phyloP scores from a whole-genome alignment of 1,139 yeast genomes.

The Yamadazyma sp. region DNA sequence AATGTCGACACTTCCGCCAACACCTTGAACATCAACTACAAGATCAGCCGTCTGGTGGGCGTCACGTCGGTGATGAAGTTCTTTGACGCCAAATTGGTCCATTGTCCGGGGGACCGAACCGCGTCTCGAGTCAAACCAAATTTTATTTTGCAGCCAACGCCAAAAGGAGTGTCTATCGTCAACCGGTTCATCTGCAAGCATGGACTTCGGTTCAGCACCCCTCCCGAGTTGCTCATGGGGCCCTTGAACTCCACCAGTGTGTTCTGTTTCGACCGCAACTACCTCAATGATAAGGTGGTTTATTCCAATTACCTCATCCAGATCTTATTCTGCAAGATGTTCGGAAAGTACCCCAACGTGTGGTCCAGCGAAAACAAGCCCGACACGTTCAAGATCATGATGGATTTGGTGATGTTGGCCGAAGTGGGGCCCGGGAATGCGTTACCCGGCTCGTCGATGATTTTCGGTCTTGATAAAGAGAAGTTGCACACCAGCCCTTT shows the following conservation, averaged over 20 bases:
- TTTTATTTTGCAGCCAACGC: conserved; percentile 68
- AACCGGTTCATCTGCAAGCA: conserved; percentile 56
- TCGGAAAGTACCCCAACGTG: conserved; percentile 69
- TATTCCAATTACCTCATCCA: conserved; percentile 66
- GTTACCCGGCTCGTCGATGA: neutral
- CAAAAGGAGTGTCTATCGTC: conserved; percentile 80
- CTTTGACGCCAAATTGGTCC: conserved; percentile 67
- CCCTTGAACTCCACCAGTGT: conserved; percentile 71
- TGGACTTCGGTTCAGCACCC: conserved; percentile 44
- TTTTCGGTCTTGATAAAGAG: neutral
- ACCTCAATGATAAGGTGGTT: conserved; percentile 57
- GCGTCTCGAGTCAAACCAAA: conserved; percentile 40
- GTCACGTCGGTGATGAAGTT: conserved; percentile 51
- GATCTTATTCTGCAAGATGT: conserved; percentile 59
- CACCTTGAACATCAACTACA: conserved; percentile 59
- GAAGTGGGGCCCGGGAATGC: no score
- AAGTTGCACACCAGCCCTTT: conserved; percentile 56
- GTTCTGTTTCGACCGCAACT: conserved; percentile 66
- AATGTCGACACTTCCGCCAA: conserved; percentile 50
- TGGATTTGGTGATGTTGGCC: conserved; percentile 8
- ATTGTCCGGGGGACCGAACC: conserved; percentile 76
- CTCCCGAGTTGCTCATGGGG: conserved; percentile 46
- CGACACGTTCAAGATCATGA: conserved; percentile 16
- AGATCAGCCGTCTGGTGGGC: conserved; percentile 55
- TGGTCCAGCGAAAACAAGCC: conserved; percentile 57